These are phyloP conservation scores for Yamadazyma buinensis DNA, from an alignment of 1,139 yeast species.

Conservation along the genomic window DNA sequence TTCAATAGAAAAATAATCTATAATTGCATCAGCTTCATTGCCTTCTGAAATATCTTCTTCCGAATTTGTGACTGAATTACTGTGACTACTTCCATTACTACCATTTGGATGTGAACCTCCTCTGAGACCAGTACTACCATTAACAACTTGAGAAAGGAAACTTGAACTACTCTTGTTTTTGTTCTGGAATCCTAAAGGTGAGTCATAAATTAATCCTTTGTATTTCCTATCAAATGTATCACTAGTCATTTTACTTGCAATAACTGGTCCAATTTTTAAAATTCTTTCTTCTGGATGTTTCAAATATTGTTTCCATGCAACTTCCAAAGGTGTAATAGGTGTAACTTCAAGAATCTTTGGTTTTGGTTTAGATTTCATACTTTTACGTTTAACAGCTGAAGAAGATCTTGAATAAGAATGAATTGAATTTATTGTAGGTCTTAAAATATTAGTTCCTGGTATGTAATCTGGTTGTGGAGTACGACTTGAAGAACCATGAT, in stretches of 20 bases:
- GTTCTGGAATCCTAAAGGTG: slow-evolving; percentile 47
- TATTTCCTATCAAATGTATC: slow-evolving; percentile 54
- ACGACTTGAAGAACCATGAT: slow-evolving; percentile 2
- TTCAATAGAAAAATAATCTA: slow-evolving; percentile 23
- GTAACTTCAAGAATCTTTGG: slow-evolving; percentile 42
- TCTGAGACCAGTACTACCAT: slow-evolving; percentile 39
- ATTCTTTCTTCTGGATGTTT: slow-evolving; percentile 67
- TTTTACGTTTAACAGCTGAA: slow-evolving; percentile 13
- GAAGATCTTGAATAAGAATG: slow-evolving; percentile 27
- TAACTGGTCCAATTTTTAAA: slow-evolving; percentile 56
- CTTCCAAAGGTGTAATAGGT: slow-evolving; percentile 57
- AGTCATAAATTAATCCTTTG: slow-evolving; percentile 55
- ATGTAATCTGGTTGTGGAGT: slow-evolving; percentile 32
- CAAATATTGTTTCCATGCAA: slow-evolving; percentile 64
- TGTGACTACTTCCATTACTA: neutral
- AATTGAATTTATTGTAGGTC: slow-evolving; percentile 48
- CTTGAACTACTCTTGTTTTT: slow-evolving; percentile 24
- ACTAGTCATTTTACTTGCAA: slow-evolving; percentile 33
- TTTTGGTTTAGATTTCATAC: slow-evolving; percentile 16
- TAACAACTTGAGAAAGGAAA: slow-evolving; percentile 53
- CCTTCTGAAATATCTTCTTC: slow-evolving; percentile 6
- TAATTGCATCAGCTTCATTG: slow-evolving; percentile 29
- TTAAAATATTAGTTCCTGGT: slow-evolving; percentile 56
- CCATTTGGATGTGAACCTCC: slow-evolving; percentile 6
- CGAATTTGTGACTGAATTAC: slow-evolving; percentile 7